A percentile compares a stretch with the other conserved stretches of the same genome.
These are phyloP conservation scores for Diaporthe destruens DNA, from an alignment of 2,329 filamentous ascomycete genomes.

Conservation along the genomic window DNA sequence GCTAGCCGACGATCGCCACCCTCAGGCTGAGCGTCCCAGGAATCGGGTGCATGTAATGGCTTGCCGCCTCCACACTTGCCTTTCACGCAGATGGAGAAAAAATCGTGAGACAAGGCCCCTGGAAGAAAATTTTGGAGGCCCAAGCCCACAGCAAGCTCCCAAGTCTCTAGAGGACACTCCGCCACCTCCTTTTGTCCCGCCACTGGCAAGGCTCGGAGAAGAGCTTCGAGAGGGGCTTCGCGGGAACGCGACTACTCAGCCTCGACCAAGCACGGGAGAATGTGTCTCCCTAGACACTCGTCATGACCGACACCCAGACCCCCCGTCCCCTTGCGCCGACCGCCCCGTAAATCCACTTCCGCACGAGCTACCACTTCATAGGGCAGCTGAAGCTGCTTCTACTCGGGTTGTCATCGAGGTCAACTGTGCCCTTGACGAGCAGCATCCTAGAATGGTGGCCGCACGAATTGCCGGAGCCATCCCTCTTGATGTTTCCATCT, in stretches of 20 bases:
- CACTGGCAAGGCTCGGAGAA: neutral
- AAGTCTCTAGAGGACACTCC: neutral
- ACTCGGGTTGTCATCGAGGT: too few species aligned
- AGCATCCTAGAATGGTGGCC: too few species aligned
- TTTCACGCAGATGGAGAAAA: neutral
- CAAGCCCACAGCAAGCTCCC: neutral
- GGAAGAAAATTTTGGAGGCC: neutral
- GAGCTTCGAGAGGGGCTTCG: neutral
- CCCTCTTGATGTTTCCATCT: too few species aligned
- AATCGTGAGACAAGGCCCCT: conserved; percentile 9
- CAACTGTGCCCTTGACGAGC: too few species aligned
- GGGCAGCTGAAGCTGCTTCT: too few species aligned
- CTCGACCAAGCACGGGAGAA: conserved; percentile 1
- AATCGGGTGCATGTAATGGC: neutral
- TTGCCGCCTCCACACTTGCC: neutral
- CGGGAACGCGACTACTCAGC: neutral
- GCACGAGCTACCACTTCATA: too few species aligned
- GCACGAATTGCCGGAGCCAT: too few species aligned
- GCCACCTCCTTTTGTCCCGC: neutral
- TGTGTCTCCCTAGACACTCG: neutral
- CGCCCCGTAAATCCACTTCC: too few species aligned
- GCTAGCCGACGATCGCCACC: neutral
- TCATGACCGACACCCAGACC: neutral
- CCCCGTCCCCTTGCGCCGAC: neutral
- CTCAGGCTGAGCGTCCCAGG: neutral